Evolutionary conservation across 495 filamentous ascomycete genomes (phyloP), one percentile per base, ranked within the genome.

Genomic region (Chaetomium tenue): DNA sequence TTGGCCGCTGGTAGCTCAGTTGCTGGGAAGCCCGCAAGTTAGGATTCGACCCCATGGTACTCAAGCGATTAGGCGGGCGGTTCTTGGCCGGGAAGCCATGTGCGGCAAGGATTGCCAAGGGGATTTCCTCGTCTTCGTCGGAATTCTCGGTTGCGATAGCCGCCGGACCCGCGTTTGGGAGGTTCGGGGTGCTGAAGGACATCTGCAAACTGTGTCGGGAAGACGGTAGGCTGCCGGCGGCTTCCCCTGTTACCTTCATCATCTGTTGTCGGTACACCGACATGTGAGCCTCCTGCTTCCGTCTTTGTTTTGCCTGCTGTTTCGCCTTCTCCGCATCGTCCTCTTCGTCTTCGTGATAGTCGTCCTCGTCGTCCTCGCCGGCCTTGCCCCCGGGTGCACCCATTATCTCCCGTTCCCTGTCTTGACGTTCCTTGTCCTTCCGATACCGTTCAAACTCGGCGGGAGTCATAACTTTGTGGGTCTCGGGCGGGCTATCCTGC

Each of bases 171-270:
- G 68, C 47, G 20, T 65, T 71, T 20, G 75, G 70, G 30, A 87
- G 70, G 56, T 83, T 84, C 5, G 85, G 85, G 16, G 81, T 84
- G 70, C 85, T 86, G 63, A 83, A 76, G 5, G 84, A 84, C 47
- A 79, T 77, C 37, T 77, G 72, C 20, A 82, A 64, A 60, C 77
- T 70, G 46, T 81, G 66, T 75, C 82, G 73, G 46, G 76, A 71
- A 0, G 70, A 60, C 12, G 72, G 64, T 0, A 81, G 70, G 55
- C 81, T 83, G 59, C 52, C 53, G 7, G 80, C 74, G 8, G 82
- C 76, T 68, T 91, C 90, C 55, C 93, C 93, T 9, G 91, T 96
- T 22, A 95, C 88, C 71, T 96, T 97, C 91, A 92, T 95, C 92
- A 97, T 96, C 73, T 93, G 89, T 72, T 97, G 93, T 53, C 94